Conservation (phyloP, 148 eudicot genomes). For the Chenopodium suecicum region DNA sequence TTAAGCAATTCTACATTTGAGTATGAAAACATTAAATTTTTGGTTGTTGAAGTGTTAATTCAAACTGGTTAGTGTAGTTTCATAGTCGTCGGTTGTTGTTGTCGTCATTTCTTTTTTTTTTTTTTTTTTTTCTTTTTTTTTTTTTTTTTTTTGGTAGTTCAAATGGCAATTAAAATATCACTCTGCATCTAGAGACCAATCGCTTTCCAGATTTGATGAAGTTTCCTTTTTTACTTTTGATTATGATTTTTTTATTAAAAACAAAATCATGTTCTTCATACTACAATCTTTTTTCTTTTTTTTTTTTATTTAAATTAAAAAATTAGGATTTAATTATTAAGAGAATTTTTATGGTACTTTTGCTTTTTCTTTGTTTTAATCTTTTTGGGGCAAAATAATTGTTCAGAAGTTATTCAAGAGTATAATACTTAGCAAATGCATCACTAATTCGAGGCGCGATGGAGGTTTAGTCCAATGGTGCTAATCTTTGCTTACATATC, state of each 20-base stretch:
- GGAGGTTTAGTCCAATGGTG: background rate
- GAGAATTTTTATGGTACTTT: too few relatives aligned
- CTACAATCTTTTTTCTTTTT: too few relatives aligned
- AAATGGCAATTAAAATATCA: background rate
- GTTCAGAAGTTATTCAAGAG: background rate
- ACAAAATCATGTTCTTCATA: background rate
- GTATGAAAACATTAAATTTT: background rate
- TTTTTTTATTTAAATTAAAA: too few relatives aligned
- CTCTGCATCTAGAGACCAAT: background rate
- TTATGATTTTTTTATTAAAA: background rate
- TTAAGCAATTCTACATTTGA: background rate
- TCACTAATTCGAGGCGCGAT: background rate
- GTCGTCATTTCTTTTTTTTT: background rate
- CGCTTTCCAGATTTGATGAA: slow-evolving; percentile 2
- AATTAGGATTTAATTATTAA: too few relatives aligned
- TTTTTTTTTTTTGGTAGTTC: background rate
- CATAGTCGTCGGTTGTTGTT: background rate
- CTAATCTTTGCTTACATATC: background rate
- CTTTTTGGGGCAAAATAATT: too few relatives aligned
- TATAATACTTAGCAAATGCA: background rate
- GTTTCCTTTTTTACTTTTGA: background rate
- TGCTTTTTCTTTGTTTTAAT: too few relatives aligned
- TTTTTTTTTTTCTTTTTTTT: background rate
- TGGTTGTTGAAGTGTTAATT: background rate
- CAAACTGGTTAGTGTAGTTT: background rate